Evolutionary conservation across 768 basidiomycete species (phyloP).

Genomic region (Pholiota molesta): DNA sequence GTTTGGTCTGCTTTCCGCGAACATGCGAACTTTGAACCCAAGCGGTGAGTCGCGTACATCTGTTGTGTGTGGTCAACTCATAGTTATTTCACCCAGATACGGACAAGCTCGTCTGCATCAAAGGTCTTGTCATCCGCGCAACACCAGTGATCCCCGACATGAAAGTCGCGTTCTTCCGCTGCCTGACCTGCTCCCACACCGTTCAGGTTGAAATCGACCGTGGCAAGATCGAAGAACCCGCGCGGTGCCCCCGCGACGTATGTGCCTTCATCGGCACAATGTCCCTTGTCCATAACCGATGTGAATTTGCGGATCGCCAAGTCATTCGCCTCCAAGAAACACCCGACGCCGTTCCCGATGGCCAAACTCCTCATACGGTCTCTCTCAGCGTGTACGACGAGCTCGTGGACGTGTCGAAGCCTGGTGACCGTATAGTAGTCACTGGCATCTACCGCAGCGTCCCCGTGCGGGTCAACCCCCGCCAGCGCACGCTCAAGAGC

Average conservation of each 20-base stretch:
- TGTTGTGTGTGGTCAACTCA: not conserved
- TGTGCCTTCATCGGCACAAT: constrained; percentile 89
- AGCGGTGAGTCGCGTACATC: constrained; percentile 58
- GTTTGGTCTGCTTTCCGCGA: constrained; percentile 79
- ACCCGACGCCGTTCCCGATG: constrained; percentile 96
- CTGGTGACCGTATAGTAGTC: constrained; percentile 89
- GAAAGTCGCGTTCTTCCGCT: constrained; percentile 99
- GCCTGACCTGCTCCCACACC: constrained; percentile 94
- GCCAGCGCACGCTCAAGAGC: constrained; percentile 89
- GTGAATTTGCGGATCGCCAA: constrained; percentile 95
- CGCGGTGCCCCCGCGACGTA: constrained; percentile 89
- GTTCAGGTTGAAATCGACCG: constrained; percentile 96
- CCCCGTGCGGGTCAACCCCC: constrained; percentile 93
- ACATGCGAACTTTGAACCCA: constrained; percentile 96
- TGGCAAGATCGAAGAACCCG: constrained; percentile 95
- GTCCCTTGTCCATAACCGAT: constrained; percentile 96
- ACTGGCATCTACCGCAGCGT: constrained; percentile 95
- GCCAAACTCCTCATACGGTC: constrained; percentile 97
- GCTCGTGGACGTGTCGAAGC: constrained; percentile 94
- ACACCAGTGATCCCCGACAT: constrained; percentile 99
- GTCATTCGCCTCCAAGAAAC: constrained; percentile 96
- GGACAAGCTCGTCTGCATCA: constrained; percentile 95
- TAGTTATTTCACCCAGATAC: constrained; percentile 64
- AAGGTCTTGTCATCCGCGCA: constrained; percentile 95
- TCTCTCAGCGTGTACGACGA: constrained; percentile 98